A percentile compares a stretch with the other conserved stretches of the same genome.
Conservation (phyloP, 352 stramenopile genomes). For the Pythium aristosporum region DNA sequence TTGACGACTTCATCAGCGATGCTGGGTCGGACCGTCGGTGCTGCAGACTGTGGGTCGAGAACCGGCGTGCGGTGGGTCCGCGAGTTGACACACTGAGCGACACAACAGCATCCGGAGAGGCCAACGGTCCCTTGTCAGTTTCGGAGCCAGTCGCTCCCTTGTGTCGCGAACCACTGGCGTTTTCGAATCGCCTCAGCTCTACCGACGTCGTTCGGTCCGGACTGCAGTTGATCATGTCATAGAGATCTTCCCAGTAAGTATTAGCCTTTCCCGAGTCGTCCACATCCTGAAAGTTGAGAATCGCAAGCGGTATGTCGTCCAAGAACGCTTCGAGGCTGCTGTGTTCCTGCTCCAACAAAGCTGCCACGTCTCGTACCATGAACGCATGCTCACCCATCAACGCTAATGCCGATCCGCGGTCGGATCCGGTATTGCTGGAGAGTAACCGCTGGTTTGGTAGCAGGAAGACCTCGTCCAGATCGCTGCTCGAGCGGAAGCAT, state of each 20-base stretch:
- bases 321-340: slow-evolving; percentile 35
- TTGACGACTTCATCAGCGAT: neutral
- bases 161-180: neutral
- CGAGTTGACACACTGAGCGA: neutral
- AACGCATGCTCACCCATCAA: slow-evolving; percentile 24
- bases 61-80: slow-evolving; percentile 9
- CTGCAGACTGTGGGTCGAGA: slow-evolving; percentile 20
- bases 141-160: neutral
- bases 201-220: slow-evolving; percentile 26
- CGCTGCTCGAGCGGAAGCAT: slow-evolving; percentile 1
- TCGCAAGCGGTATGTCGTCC: slow-evolving; percentile 36
- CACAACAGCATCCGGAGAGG: neutral
- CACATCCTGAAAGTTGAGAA: slow-evolving; percentile 40
- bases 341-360: slow-evolving; percentile 37
- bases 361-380: slow-evolving; percentile 28
- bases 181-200: slow-evolving; percentile 16
- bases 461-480: slow-evolving; percentile 18
- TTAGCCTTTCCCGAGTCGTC: neutral
- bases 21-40: slow-evolving; percentile 8
- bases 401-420: neutral
- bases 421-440: neutral
- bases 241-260: slow-evolving; percentile 44
- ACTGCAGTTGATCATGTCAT: slow-evolving; percentile 42
- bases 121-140: neutral
- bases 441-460: slow-evolving; percentile 18